Evolutionary conservation across 2,329 filamentous ascomycete genomes (phyloP).

Genomic region (Cladosporium sp.): DNA sequence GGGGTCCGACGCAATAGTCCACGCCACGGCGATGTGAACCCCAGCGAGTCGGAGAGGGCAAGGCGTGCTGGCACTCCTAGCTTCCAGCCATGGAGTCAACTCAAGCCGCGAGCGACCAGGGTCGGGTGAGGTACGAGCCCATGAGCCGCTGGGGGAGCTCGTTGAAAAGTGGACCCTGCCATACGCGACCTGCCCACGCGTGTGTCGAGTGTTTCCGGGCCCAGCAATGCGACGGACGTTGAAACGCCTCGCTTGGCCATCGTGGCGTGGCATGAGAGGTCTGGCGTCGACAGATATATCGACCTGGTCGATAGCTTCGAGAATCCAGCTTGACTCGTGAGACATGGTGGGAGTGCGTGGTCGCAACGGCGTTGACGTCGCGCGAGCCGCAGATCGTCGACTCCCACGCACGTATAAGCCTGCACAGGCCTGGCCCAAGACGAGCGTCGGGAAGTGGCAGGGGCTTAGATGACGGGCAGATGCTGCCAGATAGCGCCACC

Average conservation of each 20-base stretch:
- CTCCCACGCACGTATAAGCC: background rate
- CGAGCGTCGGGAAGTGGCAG: constrained; percentile 7
- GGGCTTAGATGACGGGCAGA: constrained; percentile 12
- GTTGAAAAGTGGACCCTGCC: constrained; percentile 7
- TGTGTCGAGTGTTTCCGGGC: constrained; percentile 1
- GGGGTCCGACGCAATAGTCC: background rate
- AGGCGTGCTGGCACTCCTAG: constrained; percentile 13
- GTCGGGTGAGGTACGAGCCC: constrained; percentile 7
- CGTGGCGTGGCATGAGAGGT: constrained; percentile 6
- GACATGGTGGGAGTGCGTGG: background rate
- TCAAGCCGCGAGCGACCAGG: constrained; percentile 9
- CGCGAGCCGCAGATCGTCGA: background rate
- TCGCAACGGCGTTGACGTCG: constrained; percentile 2
- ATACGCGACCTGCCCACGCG: constrained; percentile 9
- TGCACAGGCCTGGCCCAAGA: constrained; percentile 6
- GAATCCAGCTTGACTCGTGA: constrained; percentile 8
- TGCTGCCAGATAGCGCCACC: constrained; percentile 11
- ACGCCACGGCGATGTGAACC: constrained; percentile 9
- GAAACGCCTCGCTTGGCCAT: constrained; percentile 12
- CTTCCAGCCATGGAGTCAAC: constrained; percentile 13
- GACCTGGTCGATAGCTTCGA: constrained; percentile 10
- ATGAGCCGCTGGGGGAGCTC: constrained; percentile 10
- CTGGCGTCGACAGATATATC: constrained; percentile 8
- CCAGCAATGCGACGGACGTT: constrained; percentile 8
- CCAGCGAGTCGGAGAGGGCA: constrained; percentile 10